Evolutionary conservation across 129 eudicot genomes (phyloP), one percentile per base, ranked within the genome.

Genomic region (Chrysanthemum seticuspe): DNA sequence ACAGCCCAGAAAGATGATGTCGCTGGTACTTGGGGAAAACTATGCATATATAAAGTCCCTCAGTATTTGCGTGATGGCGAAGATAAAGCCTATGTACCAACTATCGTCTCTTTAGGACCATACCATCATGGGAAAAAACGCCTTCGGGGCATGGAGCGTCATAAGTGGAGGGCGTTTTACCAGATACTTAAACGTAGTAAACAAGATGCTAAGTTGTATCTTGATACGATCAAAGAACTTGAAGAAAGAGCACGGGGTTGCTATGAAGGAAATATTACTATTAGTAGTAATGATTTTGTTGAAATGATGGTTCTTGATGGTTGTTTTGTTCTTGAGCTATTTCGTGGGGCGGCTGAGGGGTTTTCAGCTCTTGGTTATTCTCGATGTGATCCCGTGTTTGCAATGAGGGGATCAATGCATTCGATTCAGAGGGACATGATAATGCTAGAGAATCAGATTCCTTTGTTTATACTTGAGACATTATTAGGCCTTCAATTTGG

Each of bases 241-340:
- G 96, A 89, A 61, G 92, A 89, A 23, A 79, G 73, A 13, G 87
- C 90, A 0, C 81, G 95, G 6, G 90, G 82, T 52, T 89, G 98
- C 73, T 93, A 89, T 18, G 95, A 93, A 81, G 96, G 96, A 19
- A 75, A 86, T 13, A 80, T 89, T 71, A 63, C 67, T n/a, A 70
- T 89, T 10, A 69, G 85, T 53, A 85, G 96, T 76, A 86, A 83
- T 23, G 98, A 87, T 74, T 93, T 93, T 70, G 88, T 84, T 0
- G 92, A 93, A 62, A 89, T 93, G 92, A 82, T 89, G 95, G 90
- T 93, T 45, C 87, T 92, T n/a, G 98, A 92, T 65, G 85, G 90
- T 4, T 93, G 92, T 73, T 93, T 93, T 68, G 80, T 83, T 12
- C 88, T 93, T 0, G 98, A 93, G 86, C 85, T 93, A 36, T 87